Evolutionary conservation across 1,284 basidiomycete genomes (phyloP), one percentile per base, ranked within the genome.

Genomic region (Cerioporus squamosus): DNA sequence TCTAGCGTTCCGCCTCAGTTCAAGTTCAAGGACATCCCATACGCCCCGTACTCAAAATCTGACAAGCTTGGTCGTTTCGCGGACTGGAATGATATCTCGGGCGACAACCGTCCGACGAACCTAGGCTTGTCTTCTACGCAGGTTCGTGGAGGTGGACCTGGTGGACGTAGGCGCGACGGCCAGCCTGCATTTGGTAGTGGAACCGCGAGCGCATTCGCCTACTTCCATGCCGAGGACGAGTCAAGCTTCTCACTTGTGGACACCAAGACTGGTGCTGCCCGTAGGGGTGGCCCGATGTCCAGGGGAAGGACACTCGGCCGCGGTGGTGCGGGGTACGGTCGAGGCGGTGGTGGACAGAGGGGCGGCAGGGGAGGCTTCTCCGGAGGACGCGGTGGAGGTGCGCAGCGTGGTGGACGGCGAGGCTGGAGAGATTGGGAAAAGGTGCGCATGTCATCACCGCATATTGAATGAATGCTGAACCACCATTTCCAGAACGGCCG

Each of bases 211-310:
- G 94, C 95, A n/a, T 98, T 98, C 73, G 93, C 95, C 26, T 98
- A 98, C 78, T 96, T 97, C 81, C 96, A 98, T 77, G 95, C 93
- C 64, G 97, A 99, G 76, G 97, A 99, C 73, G 97, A 99, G 78
- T 94, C 95, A 26, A 94, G 90, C 58, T 99, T 99, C 85, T 97
- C 94, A 44, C 83, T 99, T 51, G 97, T 99, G 55, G 96, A 98
- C 74, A 95, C 89, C 75, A 93, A 91, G 74, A 70, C 86, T 50
- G 78, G 83, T 47, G 78, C 84, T 45, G 80, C 85, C 43, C 84
- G 89, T 68, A 80, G 88, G 57, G 87, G 89, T 44, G 81, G 83
- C 53, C 76, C 76, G 5, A 89, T 89, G 65, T 73, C 74, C 24
- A 81, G 90, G 54, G 90, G 89, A 31, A 79, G 90, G 57, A 79